A percentile compares a stretch with the other conserved stretches of the same genome.
Conservation (phyloP, 305 asterid species). For the Solanum hybrid region DNA sequence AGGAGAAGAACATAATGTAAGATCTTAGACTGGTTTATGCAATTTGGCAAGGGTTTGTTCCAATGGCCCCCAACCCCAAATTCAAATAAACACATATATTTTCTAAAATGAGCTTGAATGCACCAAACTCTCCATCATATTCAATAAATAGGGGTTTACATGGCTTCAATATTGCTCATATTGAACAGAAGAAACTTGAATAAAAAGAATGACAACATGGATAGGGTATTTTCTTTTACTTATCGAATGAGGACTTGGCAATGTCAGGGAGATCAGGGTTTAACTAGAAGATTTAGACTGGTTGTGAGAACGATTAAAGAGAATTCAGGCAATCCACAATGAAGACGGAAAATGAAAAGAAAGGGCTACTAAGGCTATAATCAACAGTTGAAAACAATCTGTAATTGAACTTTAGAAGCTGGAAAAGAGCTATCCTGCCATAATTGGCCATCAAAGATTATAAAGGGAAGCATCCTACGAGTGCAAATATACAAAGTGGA, state of each 20-base stretch:
- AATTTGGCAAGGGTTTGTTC: not conserved
- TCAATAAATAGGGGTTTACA: not conserved
- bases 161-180: not conserved
- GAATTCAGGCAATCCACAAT: not conserved
- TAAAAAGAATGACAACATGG: not conserved
- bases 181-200: not conserved
- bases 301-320: not conserved
- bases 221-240: not conserved
- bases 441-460: not conserved
- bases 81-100: not conserved
- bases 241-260: not conserved
- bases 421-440: not conserved
- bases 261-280: not conserved
- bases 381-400: not conserved
- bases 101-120: not conserved
- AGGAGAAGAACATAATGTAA: not conserved
- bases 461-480: not conserved
- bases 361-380: not conserved
- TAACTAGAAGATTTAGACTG: not conserved
- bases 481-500: not conserved
- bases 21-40: not conserved
- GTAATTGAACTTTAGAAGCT: not conserved
- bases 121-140: not conserved
- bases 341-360: not conserved
- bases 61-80: not conserved